Base-by-base conservation (phyloP, 2,329 filamentous ascomycete species). In the Fusarium setosum region DNA sequence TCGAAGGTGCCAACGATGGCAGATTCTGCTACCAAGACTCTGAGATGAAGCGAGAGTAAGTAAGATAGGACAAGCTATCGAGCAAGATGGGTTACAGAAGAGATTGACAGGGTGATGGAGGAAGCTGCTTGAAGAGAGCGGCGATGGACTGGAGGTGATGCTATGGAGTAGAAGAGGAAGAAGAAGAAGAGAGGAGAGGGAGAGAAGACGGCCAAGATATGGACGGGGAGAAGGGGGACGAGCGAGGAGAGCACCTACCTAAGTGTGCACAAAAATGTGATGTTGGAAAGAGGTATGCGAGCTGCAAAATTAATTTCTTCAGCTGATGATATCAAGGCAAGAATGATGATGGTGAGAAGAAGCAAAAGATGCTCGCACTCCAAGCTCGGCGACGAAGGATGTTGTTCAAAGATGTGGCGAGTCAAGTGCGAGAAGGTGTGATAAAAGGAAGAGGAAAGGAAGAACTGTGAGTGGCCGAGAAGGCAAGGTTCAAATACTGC, bases 31-130 rank as follows among this genome's bases (percentile, higher is more conserved):
- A 82, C 83, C 84, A 85, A 82, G 80, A 79, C 77, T 77, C 75
- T 80, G 80, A 79, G 75, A 81, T 82, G 80, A 84, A 87, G 83
- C 81, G 83, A 86, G 81, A 79, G 80, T 83, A 82, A 84, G 81
- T 83, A 84, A 83, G 81, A 86, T 85, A 82, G 83, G 82, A 81
- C 82, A 78, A 85, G 83, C 82, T 86, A 86, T 82, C 80, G 77
- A 85, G 83, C 85, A 86, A 87, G 81, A 83, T 83, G 81, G 76
- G 77, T 74, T 71, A 71, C 68, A 68, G 73, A 74, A 74, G 73
- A 75, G 73, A 74, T 74, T 60, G 62, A 70, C 63, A 52, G 63
- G 70, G 61, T 69, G 71, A 74, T 75, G 74, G 76, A 49, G 55
- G 52, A 53, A 51, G 62, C 59, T 61, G 62, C 41, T 59, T 64